A percentile compares a stretch with the other conserved stretches of the same genome.
phyloP scores from a whole-genome alignment of 1,284 basidiomycete genomes.

The Neonothopanus nambi region DNA sequence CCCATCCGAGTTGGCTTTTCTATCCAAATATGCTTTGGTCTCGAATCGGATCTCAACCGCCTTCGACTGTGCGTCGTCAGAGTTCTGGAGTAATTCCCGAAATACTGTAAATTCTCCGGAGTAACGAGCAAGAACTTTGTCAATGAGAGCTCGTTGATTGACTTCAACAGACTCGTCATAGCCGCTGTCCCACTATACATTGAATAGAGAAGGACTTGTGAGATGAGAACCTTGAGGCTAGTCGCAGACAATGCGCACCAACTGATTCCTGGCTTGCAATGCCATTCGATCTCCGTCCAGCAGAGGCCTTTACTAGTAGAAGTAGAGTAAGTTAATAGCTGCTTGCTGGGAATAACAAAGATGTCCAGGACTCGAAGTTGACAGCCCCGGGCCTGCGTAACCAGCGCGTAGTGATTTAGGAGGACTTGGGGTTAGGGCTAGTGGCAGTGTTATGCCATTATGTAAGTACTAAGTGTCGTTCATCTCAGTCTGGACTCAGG shows the following conservation, averaged over 20 bases:
- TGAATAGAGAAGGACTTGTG: background rate
- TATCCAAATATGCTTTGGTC: slow-evolving; percentile 55
- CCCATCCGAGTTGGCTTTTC: slow-evolving; percentile 25
- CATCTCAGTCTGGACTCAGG: too few relatives aligned
- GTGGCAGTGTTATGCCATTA: too few relatives aligned
- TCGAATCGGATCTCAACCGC: slow-evolving; percentile 84
- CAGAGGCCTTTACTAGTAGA: too few relatives aligned
- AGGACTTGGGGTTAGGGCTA: too few relatives aligned
- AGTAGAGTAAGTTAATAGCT: too few relatives aligned
- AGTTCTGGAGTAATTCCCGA: slow-evolving; percentile 33
- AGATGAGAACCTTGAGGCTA: background rate
- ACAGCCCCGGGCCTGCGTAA: too few relatives aligned
- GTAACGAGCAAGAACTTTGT: slow-evolving; percentile 93
- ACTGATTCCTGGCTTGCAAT: slow-evolving; percentile 4
- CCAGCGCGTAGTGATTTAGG: too few relatives aligned
- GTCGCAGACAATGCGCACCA: background rate
- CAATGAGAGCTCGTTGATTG: slow-evolving; percentile 92
- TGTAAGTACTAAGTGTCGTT: too few relatives aligned
- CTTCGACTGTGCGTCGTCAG: slow-evolving; percentile 88
- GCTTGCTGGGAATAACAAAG: too few relatives aligned
- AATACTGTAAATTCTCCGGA: slow-evolving; percentile 88
- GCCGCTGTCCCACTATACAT: slow-evolving; percentile 14
- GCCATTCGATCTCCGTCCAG: background rate
- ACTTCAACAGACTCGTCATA: slow-evolving; percentile 34
- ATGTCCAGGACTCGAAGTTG: too few relatives aligned